Evolutionary conservation across 257 asterid genomes (phyloP), one percentile per base, ranked within the genome.

Genomic region (Solanum neorickii): DNA sequence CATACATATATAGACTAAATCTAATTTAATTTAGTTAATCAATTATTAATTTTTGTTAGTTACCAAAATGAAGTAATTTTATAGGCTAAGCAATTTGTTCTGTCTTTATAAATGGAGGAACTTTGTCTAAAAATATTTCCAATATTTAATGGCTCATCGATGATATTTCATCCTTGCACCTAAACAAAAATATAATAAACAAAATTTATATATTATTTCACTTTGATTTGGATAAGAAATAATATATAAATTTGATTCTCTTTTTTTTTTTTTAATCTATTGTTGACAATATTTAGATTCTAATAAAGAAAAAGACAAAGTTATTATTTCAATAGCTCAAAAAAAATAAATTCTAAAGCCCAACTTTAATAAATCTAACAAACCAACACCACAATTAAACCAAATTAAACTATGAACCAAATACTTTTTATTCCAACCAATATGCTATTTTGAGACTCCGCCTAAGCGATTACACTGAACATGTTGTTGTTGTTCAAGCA

Each of bases 371-470:
- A 37, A 37, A 74, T 74, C 21, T 75, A 11, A 14, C 35, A 75
- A 12, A 75, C 21, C 23, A 75, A 23, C 83, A 39, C 39, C 8
- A 25, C 27, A 52, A 16, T 47, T 49, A 47, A 27, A 47, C 16
- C 25, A 80, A 56, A 56, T 6, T 47, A 29, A 80, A 80, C 20
- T 16, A 46, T 70, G 42, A 46, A 46, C 46, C 65, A 47, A 49
- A 18, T 8, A 47, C 44, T 15, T 78, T 2, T 76, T 42, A 76
- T 35, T 27, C 91, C 91, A 93, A 60, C 83, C 88, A 82, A 89
- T 59, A 46, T 88, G 86, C 41, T 93, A 92, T 85, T 93, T 66
- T 2, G 33, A 69, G n/a, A 7, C 0, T 29, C 42, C 42, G n/a
- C n/a, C n/a, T n/a, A n/a, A n/a, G n/a, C n/a, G n/a, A n/a, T n/a